Base-by-base conservation (phyloP, 768 basidiomycete genomes). In the Termitomyces sp. region DNA sequence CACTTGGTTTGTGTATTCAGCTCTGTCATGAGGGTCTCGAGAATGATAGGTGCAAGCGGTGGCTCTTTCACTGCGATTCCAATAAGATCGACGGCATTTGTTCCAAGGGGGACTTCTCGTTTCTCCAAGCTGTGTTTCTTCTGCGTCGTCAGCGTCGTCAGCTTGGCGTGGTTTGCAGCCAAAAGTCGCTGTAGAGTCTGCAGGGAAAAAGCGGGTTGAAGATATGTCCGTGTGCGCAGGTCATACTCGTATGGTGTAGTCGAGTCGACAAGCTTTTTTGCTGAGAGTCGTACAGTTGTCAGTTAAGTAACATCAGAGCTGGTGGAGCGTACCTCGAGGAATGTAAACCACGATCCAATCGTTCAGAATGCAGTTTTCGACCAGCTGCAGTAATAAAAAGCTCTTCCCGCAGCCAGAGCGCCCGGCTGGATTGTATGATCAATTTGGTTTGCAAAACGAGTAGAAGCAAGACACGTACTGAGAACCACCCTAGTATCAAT, bases 271-370 rank as follows among this genome's bases (percentile, higher is more conserved):
- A 91, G 67, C 56, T 70, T 72, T 47, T 72, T 70, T 17, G 70
- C 70, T 73, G 56, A 12, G 21, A 21, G 39, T 19, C 41, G 37
- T 21, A 45, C 28, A n/a, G 10, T 41, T 21, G 32, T 25, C 42
- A 53, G 37, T 37, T 14, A 39, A 10, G 34, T 35, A 21, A 28
- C 12, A 30, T 3, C 1, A 23, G 11, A 42, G 4, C 28, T 9
- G 32, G 23, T 23, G 6, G 42, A 17, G 19, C 35, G 25, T 32
- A 90, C 91, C 83, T 71, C 87, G 77, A 3, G 94, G 92, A 25
- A 94, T 80, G 67, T 94, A 97, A 17, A 95, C 69, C 17, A 93
- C 90, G 21, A 95, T 78, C 89, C 91, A 94, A 27, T 80, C 79
- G 21, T 81, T 78, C 2, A 78, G 69, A 10, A 79, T 63, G 34